Percentiles rank a stretch among this genome's conserved stretches.
phyloP scores from a whole-genome alignment of 257 asterid genomes.

The Scutellaria barbata region DNA sequence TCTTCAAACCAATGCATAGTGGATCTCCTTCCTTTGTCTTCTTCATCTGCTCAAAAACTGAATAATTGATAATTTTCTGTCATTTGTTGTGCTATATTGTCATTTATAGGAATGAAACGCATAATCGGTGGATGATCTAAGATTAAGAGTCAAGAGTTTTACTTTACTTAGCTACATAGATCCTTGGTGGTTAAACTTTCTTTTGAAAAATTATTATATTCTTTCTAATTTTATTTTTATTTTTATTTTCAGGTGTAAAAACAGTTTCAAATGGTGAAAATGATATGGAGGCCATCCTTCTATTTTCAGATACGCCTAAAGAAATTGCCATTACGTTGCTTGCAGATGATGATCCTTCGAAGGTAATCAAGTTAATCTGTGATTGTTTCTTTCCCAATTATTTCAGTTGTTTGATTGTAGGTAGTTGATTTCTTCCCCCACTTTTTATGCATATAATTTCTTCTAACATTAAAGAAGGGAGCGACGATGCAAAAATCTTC shows the following conservation, averaged over 20 bases:
- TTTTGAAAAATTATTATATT: background rate
- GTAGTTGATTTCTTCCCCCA: background rate
- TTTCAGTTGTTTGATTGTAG: slow-evolving; percentile 6
- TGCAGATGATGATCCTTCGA: slow-evolving; percentile 55
- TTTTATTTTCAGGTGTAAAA: slow-evolving; percentile 52
- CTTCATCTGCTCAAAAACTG: slow-evolving; percentile 7
- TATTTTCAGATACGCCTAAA: slow-evolving; percentile 45
- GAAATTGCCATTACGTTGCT: slow-evolving; percentile 49
- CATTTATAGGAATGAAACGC: background rate
- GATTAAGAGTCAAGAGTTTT: slow-evolving; percentile 23
- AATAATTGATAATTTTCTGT: background rate
- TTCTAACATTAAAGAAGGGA: slow-evolving; percentile 1
- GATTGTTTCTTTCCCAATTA: slow-evolving; percentile 10
- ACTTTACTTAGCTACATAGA: slow-evolving; percentile 19
- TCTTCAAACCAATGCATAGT: background rate
- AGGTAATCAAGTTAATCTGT: slow-evolving; percentile 48
- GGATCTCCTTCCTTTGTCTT: background rate
- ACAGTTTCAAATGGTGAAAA: slow-evolving; percentile 39
- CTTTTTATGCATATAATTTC: background rate
- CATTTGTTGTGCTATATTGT: background rate
- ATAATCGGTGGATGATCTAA: slow-evolving; percentile 7
- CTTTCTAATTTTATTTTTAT: slow-evolving; percentile 2
- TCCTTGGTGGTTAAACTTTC: background rate
- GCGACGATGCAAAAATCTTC: background rate
- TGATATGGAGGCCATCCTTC: slow-evolving; percentile 44